Conservation (phyloP, 768 basidiomycete species). For the Suillus sp. region DNA sequence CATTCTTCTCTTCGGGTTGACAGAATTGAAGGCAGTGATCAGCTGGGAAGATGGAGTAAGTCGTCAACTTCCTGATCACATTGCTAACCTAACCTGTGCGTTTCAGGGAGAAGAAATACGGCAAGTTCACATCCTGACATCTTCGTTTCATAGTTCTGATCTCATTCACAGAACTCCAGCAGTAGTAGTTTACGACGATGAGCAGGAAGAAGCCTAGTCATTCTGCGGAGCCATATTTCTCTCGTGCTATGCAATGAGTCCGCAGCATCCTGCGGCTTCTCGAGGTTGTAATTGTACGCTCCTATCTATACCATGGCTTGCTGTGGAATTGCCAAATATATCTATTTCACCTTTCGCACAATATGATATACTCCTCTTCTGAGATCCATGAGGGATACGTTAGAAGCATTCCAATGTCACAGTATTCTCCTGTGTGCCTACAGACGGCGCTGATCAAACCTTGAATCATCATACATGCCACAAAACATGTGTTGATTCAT, state of each 20-base stretch:
- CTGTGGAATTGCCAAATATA: neutral
- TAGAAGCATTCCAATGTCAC: conserved; percentile 1
- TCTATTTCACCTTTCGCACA: conserved; percentile 5
- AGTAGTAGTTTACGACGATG: conserved; percentile 33
- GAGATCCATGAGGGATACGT: neutral
- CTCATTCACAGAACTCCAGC: conserved; percentile 28
- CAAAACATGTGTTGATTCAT: conserved; percentile 2
- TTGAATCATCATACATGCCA: neutral
- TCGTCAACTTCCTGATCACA: conserved; percentile 11
- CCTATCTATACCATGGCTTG: neutral
- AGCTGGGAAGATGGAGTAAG: conserved; percentile 52
- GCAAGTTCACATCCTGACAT: conserved; percentile 20
- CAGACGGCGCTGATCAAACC: conserved; percentile 1
- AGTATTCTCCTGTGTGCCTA: neutral
- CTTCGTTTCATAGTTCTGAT: conserved; percentile 5
- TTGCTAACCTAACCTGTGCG: conserved; percentile 1
- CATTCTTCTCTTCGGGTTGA: conserved; percentile 52
- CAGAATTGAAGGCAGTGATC: conserved; percentile 54
- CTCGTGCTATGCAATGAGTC: neutral
- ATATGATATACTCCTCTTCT: neutral
- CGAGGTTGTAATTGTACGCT: conserved; percentile 8
- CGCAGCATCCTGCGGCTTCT: neutral
- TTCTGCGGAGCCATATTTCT: neutral
- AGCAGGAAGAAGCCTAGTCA: conserved; percentile 11
- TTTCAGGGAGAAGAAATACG: conserved; percentile 41